phyloP scores from a whole-genome alignment of 2,329 filamentous ascomycete genomes.

The Cyphellophora europaea region DNA sequence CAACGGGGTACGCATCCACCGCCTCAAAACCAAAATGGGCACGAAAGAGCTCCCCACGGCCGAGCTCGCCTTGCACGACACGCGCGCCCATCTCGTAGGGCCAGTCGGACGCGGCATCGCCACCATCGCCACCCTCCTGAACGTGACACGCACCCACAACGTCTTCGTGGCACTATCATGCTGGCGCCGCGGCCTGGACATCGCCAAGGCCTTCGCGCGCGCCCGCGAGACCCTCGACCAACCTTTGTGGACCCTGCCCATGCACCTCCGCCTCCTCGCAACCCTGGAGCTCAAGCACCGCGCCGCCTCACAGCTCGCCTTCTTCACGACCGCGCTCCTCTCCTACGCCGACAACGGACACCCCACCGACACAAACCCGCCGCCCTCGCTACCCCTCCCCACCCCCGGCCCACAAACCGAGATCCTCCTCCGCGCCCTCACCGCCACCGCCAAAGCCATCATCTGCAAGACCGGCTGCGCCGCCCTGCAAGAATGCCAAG shows the following conservation, averaged over 20 bases:
- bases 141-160: slow-evolving; percentile 47
- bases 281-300: slow-evolving; percentile 21
- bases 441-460: slow-evolving; percentile 23
- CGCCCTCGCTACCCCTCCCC: slow-evolving; percentile 11
- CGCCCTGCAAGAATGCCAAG: slow-evolving; percentile 20
- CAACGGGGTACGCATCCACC: slow-evolving; percentile 60
- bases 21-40: slow-evolving; percentile 64
- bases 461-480: slow-evolving; percentile 1
- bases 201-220: slow-evolving; percentile 31
- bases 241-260: slow-evolving; percentile 28
- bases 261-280: slow-evolving; percentile 23
- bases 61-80: slow-evolving; percentile 56
- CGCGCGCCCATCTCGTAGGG: slow-evolving; percentile 59
- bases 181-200: slow-evolving; percentile 31
- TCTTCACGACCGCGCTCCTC: slow-evolving; percentile 24
- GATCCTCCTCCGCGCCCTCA: slow-evolving; percentile 23
- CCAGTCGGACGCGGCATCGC: slow-evolving; percentile 56
- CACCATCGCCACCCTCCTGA: slow-evolving; percentile 60
- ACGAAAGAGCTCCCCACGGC: slow-evolving; percentile 63
- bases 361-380: neutral
- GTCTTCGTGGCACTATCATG: slow-evolving; percentile 27
- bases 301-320: slow-evolving; percentile 11
- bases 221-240: slow-evolving; percentile 24
- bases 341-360: slow-evolving; percentile 21
- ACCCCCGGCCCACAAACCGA: slow-evolving; percentile 12